These are phyloP conservation scores for Lactifluus subvellereus DNA, from an alignment of 768 basidiomycete species.

Conservation along the genomic window DNA sequence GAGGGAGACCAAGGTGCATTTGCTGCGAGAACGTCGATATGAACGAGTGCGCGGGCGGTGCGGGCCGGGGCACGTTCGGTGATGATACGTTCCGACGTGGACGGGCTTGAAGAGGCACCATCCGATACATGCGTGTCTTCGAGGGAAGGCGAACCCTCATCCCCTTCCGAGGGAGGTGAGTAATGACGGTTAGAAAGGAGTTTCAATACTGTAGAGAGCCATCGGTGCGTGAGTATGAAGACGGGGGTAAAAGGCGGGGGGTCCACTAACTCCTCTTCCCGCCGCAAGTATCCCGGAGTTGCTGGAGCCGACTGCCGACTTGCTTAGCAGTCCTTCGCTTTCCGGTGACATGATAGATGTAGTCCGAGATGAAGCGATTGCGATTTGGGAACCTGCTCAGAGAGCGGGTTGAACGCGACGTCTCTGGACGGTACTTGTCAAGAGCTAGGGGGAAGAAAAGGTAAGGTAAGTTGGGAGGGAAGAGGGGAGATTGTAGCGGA, in stretches of 20 bases:
- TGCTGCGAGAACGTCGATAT: slow-evolving; percentile 24
- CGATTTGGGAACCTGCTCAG: slow-evolving; percentile 74
- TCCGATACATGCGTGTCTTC: slow-evolving; percentile 19
- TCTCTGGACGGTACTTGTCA: slow-evolving; percentile 64
- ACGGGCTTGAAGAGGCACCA: slow-evolving; percentile 14
- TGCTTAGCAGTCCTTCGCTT: slow-evolving; percentile 70
- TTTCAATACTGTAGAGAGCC: slow-evolving; percentile 24
- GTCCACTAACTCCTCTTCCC: slow-evolving; percentile 59
- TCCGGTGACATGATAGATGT: slow-evolving; percentile 64
- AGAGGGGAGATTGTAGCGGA: slow-evolving; percentile 27
- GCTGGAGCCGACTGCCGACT: slow-evolving; percentile 75
- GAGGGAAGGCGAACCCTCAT: slow-evolving; percentile 17
- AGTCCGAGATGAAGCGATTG: slow-evolving; percentile 75
- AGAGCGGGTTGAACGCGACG: slow-evolving; percentile 65
- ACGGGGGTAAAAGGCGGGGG: slow-evolving; percentile 19
- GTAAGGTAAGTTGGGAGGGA: slow-evolving; percentile 5
- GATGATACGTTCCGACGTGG: slow-evolving; percentile 18
- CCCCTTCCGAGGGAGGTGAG: slow-evolving; percentile 13
- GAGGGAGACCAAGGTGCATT: slow-evolving; percentile 23
- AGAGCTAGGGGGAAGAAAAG: slow-evolving; percentile 41
- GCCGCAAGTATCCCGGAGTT: slow-evolving; percentile 67
- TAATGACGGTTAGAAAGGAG: slow-evolving; percentile 22
- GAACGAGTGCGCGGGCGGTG: slow-evolving; percentile 33
- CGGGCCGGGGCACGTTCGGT: slow-evolving; percentile 23
- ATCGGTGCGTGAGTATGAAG: slow-evolving; percentile 11